Evolutionary conservation across 129 eudicot species (phyloP).

Genomic region (Lactuca saligna): DNA sequence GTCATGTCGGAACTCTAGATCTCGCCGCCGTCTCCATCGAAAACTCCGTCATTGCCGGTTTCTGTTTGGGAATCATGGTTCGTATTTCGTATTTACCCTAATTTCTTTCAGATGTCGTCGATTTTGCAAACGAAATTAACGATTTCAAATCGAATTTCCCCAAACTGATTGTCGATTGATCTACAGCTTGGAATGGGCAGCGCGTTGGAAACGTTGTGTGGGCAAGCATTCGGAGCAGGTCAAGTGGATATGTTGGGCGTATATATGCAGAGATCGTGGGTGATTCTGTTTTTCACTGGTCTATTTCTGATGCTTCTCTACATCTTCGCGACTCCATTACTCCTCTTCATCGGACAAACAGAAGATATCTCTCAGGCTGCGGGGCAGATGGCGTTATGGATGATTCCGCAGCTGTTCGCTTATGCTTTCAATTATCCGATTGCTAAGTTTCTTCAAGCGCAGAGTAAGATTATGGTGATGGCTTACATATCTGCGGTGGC

Average conservation of each 20-base stretch:
- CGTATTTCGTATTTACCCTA: neutral
- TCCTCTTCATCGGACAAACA: constrained; percentile 21
- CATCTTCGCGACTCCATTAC: constrained; percentile 25
- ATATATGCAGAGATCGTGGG: constrained; percentile 38
- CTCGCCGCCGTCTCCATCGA: neutral
- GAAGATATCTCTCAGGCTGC: constrained; percentile 22
- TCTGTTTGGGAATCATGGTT: neutral
- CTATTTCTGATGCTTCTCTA: constrained; percentile 19
- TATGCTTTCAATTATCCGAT: constrained; percentile 29
- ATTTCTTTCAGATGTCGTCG: neutral
- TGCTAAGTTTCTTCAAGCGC: constrained; percentile 31
- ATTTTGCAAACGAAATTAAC: neutral
- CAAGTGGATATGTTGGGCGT: constrained; percentile 29
- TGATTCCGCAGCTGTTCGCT: constrained; percentile 36
- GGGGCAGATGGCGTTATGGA: constrained; percentile 31
- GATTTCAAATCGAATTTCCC: neutral
- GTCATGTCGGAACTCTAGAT: neutral
- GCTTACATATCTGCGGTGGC: constrained; percentile 24
- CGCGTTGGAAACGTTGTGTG: constrained; percentile 39
- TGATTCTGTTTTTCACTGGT: constrained; percentile 17
- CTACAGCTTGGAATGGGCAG: constrained; percentile 36
- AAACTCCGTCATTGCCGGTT: neutral
- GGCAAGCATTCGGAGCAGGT: constrained; percentile 41
- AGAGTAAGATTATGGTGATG: constrained; percentile 35
- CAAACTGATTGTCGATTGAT: neutral